Evolutionary conservation across 371 early-diverging fungal genomes (phyloP).

Genomic region (Lichtheimia ramosa): DNA sequence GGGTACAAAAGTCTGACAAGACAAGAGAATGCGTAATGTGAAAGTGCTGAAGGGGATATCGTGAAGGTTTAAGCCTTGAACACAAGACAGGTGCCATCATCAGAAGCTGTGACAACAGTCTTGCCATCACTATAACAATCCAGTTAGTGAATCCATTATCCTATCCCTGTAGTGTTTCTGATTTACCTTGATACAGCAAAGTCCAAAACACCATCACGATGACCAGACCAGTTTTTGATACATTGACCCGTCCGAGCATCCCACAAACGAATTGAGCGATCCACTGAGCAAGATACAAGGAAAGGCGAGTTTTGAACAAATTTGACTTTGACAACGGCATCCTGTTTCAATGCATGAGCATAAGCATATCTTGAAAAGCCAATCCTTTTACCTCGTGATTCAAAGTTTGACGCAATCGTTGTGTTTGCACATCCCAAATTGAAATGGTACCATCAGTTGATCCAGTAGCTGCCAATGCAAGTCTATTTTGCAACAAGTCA

Average conservation of each 20-base stretch:
- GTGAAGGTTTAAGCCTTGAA: constrained; percentile 47
- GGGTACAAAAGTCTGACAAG: too few relatives aligned
- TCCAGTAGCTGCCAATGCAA: constrained; percentile 82
- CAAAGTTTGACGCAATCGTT: constrained; percentile 69
- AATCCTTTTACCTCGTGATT: constrained; percentile 56
- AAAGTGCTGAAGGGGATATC: neutral
- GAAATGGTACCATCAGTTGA: constrained; percentile 86
- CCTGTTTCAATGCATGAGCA: constrained; percentile 39
- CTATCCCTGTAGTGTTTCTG: too few relatives aligned
- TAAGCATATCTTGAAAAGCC: neutral
- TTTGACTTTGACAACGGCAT: constrained; percentile 79
- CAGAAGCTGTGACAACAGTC: constrained; percentile 73
- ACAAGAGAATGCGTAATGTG: too few relatives aligned
- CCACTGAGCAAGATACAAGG: constrained; percentile 74
- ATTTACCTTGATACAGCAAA: constrained; percentile 69
- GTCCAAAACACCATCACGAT: constrained; percentile 84
- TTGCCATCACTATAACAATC: constrained; percentile 62
- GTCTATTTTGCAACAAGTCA: constrained; percentile 13
- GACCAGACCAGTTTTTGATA: constrained; percentile 77
- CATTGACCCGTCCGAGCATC: constrained; percentile 80
- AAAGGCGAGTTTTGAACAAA: constrained; percentile 70
- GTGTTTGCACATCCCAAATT: constrained; percentile 85
- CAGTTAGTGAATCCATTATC: too few relatives aligned
- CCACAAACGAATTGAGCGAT: constrained; percentile 81
- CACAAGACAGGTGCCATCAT: constrained; percentile 76